phyloP scores from a whole-genome alignment of 352 stramenopile species.

The Globisporangium orthogonon region DNA sequence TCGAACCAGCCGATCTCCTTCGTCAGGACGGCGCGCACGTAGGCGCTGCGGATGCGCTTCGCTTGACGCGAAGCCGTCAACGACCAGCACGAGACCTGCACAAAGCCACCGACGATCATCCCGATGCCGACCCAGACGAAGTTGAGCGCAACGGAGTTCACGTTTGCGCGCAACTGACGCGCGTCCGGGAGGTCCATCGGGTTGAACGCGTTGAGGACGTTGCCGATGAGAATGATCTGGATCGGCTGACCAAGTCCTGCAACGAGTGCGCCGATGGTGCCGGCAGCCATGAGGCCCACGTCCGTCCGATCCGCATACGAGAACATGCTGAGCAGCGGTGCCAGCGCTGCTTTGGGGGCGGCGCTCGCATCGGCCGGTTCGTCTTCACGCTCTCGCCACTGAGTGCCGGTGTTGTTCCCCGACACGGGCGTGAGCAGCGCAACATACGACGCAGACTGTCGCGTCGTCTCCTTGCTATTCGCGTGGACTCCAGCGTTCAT shows the following conservation, averaged over 20 bases:
- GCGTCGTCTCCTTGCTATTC: no score
- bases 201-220: constrained; percentile 70
- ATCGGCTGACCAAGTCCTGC: constrained; percentile 51
- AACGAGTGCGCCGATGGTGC: constrained; percentile 30
- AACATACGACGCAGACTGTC: no score
- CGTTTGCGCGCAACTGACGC: constrained; percentile 4
- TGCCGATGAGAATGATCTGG: constrained; percentile 65
- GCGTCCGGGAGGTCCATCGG: constrained; percentile 17
- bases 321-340: constrained; percentile 9
- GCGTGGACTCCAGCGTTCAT: no score
- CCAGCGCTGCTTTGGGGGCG: neutral
- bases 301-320: constrained; percentile 38
- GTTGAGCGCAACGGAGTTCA: constrained; percentile 18
- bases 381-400: no score
- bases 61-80: constrained; percentile 54
- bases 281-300: constrained; percentile 44
- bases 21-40: constrained; percentile 22
- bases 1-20: constrained; percentile 47
- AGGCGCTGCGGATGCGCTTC: constrained; percentile 25
- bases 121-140: constrained; percentile 20
- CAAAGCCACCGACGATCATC: constrained; percentile 22
- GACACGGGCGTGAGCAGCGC: no score
- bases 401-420: no score
- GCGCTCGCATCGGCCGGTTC: no score
- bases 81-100: constrained; percentile 45